Evolutionary conservation across 768 basidiomycete genomes (phyloP).

Genomic region (Pleurotus tuoliensis): DNA sequence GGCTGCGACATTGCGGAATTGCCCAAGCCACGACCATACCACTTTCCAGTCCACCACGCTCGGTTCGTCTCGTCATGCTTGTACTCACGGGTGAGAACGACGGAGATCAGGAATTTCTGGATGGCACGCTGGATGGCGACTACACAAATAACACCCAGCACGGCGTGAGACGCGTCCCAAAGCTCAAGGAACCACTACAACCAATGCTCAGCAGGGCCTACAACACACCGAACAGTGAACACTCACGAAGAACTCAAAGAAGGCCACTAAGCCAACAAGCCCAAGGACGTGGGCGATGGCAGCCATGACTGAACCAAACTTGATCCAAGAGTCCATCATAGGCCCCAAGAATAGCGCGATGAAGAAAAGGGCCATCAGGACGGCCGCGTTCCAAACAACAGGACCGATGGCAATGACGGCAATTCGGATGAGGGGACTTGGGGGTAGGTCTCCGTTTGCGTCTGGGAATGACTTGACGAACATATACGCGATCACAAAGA

Average conservation of each 20-base stretch:
- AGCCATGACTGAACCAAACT: slow-evolving; percentile 94
- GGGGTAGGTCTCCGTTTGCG: slow-evolving; percentile 52
- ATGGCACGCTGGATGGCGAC: slow-evolving; percentile 89
- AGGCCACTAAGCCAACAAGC: slow-evolving; percentile 77
- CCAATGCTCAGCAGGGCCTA: slow-evolving; percentile 11
- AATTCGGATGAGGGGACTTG: slow-evolving; percentile 89
- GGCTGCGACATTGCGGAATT: slow-evolving; percentile 92
- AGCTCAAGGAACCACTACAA: slow-evolving; percentile 91
- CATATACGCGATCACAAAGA: slow-evolving; percentile 87
- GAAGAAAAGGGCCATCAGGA: slow-evolving; percentile 84
- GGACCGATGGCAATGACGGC: slow-evolving; percentile 87
- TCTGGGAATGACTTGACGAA: slow-evolving; percentile 91
- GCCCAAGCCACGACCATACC: slow-evolving; percentile 94
- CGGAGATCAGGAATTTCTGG: slow-evolving; percentile 91
- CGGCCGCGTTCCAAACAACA: slow-evolving; percentile 90
- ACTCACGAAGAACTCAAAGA: slow-evolving; percentile 96
- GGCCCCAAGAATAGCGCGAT: slow-evolving; percentile 91
- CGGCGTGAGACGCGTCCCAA: slow-evolving; percentile 96
- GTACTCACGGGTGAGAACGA: slow-evolving; percentile 94
- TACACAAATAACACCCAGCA: slow-evolving; percentile 86
- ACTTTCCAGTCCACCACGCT: slow-evolving; percentile 99
- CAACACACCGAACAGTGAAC: slow-evolving; percentile 22
- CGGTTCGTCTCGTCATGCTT: slow-evolving; percentile 98
- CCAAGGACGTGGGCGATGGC: slow-evolving; percentile 79
- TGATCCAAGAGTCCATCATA: slow-evolving; percentile 77